Conservation (phyloP, 2,329 filamentous ascomycete genomes). For the Hymenoscyphus occultus region DNA sequence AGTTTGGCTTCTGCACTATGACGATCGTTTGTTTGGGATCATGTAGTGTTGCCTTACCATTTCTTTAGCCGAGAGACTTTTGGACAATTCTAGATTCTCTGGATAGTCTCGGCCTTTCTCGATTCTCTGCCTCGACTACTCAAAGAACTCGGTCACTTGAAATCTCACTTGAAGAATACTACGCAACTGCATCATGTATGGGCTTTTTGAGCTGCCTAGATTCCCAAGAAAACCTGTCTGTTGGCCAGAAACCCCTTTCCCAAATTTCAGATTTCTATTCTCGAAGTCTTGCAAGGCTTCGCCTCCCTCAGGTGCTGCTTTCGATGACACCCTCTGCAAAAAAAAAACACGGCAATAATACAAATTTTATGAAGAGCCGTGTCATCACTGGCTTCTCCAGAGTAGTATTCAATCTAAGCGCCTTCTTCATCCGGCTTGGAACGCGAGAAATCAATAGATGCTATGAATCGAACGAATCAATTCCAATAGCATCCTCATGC, state of each 20-base stretch:
- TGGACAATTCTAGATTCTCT: constrained; percentile 3
- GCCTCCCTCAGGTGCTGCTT: background rate
- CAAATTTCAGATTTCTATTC: background rate
- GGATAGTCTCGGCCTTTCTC: background rate
- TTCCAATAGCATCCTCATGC: background rate
- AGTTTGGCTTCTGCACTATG: background rate
- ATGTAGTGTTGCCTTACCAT: background rate
- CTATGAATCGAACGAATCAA: constrained; percentile 1
- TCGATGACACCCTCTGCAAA: background rate
- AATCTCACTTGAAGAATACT: background rate
- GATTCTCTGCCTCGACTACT: background rate
- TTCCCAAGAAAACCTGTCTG: background rate
- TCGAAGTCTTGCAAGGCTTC: background rate
- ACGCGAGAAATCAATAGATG: background rate
- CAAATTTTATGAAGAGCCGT: background rate
- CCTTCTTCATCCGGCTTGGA: background rate
- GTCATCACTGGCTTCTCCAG: background rate
- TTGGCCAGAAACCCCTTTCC: background rate
- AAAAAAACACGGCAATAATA: background rate
- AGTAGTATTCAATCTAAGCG: background rate
- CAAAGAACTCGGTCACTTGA: background rate
- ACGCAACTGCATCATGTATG: background rate
- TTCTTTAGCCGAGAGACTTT: background rate
- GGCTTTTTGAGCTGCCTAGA: background rate
- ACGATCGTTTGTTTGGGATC: background rate